A percentile compares a stretch with the other conserved stretches of the same genome.
phyloP scores from a whole-genome alignment of 345 rosid species.

The Eucalyptus erythrocorys region DNA sequence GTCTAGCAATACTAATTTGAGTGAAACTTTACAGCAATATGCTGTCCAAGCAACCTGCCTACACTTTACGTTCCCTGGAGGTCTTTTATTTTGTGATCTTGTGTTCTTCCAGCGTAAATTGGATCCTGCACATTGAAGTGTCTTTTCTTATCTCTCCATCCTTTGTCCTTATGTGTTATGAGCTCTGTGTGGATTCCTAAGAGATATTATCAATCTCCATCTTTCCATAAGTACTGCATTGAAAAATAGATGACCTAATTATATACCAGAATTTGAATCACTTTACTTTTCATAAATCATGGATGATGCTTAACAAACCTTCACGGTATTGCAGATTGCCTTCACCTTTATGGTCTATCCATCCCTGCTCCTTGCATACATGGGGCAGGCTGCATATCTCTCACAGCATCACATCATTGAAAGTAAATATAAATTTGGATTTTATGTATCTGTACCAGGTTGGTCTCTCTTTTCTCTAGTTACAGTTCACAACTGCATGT shows the following conservation, averaged over 20 bases:
- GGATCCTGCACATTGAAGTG: background rate
- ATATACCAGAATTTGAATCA: background rate
- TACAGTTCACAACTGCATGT: background rate
- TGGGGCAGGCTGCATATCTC: slow-evolving; percentile 95
- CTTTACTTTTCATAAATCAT: background rate
- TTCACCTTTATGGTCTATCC: slow-evolving; percentile 88
- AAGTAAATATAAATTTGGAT: slow-evolving; percentile 37
- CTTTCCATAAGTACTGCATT: background rate
- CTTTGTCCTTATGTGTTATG: background rate
- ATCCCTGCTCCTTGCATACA: slow-evolving; percentile 78
- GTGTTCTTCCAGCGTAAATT: background rate
- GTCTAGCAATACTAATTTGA: background rate
- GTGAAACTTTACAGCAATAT: background rate
- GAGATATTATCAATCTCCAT: background rate
- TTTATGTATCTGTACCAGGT: slow-evolving; percentile 90
- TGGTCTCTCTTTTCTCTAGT: background rate
- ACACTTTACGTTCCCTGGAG: background rate
- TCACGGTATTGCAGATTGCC: slow-evolving; percentile 57
- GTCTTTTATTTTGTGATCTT: background rate
- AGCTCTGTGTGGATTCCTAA: background rate
- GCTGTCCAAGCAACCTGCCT: background rate
- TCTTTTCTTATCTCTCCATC: background rate
- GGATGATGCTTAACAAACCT: background rate
- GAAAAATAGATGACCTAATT: background rate
- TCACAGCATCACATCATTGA: slow-evolving; percentile 48